phyloP scores from a whole-genome alignment of 2,329 filamentous ascomycete genomes.

The Cryphonectria naterciae region DNA sequence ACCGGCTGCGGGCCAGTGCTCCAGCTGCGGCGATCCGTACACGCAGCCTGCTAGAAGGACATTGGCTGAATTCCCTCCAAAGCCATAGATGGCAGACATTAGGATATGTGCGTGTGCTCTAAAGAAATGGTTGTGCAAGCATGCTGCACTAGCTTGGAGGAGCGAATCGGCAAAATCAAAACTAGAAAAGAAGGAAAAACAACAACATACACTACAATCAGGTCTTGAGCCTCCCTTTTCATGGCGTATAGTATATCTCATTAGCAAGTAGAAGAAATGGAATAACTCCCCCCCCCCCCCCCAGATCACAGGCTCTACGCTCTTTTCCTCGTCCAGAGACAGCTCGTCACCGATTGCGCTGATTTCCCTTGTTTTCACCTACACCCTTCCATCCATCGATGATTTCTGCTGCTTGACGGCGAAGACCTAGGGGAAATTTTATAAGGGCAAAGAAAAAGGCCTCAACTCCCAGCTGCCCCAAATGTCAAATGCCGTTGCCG shows the following conservation, averaged over 20 bases:
- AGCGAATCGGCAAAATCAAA: neutral
- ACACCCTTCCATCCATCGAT: neutral
- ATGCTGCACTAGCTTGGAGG: neutral
- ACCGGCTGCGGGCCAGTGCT: neutral
- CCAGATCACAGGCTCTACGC: conserved; percentile 9
- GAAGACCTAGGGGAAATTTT: too few species aligned
- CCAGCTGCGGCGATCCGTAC: neutral
- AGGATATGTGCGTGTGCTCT: neutral
- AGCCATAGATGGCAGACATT: neutral
- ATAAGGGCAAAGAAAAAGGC: conserved; percentile 6
- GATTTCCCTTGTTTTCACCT: neutral
- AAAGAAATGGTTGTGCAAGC: neutral
- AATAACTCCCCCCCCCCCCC: neutral
- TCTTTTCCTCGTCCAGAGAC: neutral
- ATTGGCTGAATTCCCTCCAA: too few species aligned
- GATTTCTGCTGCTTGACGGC: neutral
- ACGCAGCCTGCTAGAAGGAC: neutral
- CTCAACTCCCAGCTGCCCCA: conserved; percentile 27
- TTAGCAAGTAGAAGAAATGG: conserved; percentile 16
- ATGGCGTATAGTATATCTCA: conserved; percentile 10
- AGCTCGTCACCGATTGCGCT: neutral
- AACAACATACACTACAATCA: neutral
- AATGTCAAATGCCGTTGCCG: conserved; percentile 14
- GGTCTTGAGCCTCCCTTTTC: neutral
- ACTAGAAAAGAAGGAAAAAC: neutral